Conservation (phyloP, 1,284 basidiomycete species). For the Laetiporus sulphureus region DNA sequence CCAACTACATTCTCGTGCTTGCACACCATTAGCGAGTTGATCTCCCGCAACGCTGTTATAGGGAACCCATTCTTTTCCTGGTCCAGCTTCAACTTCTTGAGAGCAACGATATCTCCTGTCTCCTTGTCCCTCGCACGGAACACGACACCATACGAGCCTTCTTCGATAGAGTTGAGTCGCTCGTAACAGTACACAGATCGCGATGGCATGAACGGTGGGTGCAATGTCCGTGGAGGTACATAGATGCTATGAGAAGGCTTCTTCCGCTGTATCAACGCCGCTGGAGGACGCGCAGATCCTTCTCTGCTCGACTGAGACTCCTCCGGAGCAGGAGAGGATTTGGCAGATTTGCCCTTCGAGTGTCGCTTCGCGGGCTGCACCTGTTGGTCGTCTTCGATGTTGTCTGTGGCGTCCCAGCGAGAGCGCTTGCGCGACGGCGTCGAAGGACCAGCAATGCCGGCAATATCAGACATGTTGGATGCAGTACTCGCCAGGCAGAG, state of each 20-base stretch:
- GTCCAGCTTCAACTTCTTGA: constrained; percentile 98
- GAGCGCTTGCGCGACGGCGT: constrained; percentile 58
- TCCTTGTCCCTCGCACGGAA: constrained; percentile 92
- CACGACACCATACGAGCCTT: constrained; percentile 97
- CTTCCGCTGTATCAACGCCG: too few relatives aligned
- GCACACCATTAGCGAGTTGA: constrained; percentile 90
- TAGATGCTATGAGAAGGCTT: constrained; percentile 53
- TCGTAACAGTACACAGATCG: constrained; percentile 92
- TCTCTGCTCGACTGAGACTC: constrained; percentile 3
- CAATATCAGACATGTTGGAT: too few relatives aligned
- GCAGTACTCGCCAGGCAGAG: too few relatives aligned
- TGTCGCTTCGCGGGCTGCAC: constrained; percentile 21
- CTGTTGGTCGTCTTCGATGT: constrained; percentile 15
- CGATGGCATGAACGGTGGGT: constrained; percentile 76
- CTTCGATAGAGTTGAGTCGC: constrained; percentile 95
- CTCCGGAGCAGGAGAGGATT: constrained; percentile 12
- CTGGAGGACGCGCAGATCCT: constrained; percentile 21
- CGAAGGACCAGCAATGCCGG: constrained; percentile 16
- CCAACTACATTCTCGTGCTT: constrained; percentile 93
- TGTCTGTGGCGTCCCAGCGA: constrained; percentile 59
- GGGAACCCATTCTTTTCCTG: constrained; percentile 98
- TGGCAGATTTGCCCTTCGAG: constrained; percentile 14
- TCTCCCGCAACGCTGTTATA: constrained; percentile 92
- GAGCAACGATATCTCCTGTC: constrained; percentile 90
- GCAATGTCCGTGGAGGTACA: constrained; percentile 68